Evolutionary conservation across 192 early-diverging fungal species (phyloP), one percentile per base, ranked within the genome.

Genomic region (Mortierella hygrophila): DNA sequence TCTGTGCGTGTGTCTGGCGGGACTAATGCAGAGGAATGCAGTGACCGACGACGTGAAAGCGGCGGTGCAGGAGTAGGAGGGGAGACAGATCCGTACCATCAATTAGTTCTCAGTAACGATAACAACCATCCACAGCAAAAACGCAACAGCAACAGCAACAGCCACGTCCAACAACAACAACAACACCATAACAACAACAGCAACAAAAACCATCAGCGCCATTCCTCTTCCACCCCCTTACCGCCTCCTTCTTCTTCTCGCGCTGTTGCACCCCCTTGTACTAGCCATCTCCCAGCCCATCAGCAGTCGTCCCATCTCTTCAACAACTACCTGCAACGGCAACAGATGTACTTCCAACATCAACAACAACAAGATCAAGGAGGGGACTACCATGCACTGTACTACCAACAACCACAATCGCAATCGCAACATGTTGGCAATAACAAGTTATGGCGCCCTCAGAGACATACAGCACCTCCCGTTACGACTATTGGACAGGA

Each of bases 241-340:
- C 40, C 52, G 47, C 46, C 42, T n/a, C 55, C 52, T 20, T 44
- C 70, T 20, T 44, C 70, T 5, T 47, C 70, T 65, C 60, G 60
- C 21, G 32, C 38, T 68, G 3, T 41, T 68, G 15, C 20, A 54
- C n/a, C 52, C 52, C 23, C 49, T 69, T 65, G 41, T 29, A 63
- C 78, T 32, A 74, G 80, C 40, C 40, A 76, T 11, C 57, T 81
- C 21, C 69, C 73, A 29, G 80, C 80, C 6, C 80, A 81, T 44
- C 74, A 76, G 49, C 80, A 81, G 42, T 75, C 80, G 10, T 35
- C 21, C 13, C 63, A 81, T 72, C 74, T 81, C 21, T 81, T 71
- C 44, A 69, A 76, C 49, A 81, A 81, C 52, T 81, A 81, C 20
- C 74, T 81, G 4, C 74, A 81, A 54, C 44, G 68, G 7, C 74